Base-by-base conservation (phyloP, 257 asterid genomes). In the Solanum bulbocastanum region DNA sequence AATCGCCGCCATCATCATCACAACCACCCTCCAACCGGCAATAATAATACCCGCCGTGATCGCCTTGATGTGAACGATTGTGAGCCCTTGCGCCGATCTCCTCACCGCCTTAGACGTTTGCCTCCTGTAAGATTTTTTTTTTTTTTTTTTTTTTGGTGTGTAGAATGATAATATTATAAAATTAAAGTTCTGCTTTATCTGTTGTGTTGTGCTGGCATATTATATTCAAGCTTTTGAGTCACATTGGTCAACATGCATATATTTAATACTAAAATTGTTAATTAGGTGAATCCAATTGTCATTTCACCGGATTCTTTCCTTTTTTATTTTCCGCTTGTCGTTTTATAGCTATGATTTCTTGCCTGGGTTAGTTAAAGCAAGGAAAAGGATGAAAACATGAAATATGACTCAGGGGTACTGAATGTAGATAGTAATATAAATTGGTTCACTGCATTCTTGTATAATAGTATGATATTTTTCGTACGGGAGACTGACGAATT, bases 31-130 rank as follows among this genome's bases (percentile, higher is more conserved):
- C 90, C 81, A 87, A 30, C 84, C 85, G 86, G 90, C 86, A 79
- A 79, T 76, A 79, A 79, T 76, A 88, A 78, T 44, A 92, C 89
- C 82, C 65, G 91, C 33, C 93, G 95, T 88, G 91, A 90, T 73
- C 93, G 98, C 35, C 66, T 86, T 83, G 93, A 92, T 87, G 88
- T 90, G n/a, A 94, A 88, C 86, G 93, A 82, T 68, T 90, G 93
- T 87, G 93, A 91, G 49, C 93, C 94, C 82, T 71, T 88, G 85
- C 94, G 92, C 87, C 95, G 95, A 33, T 49, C 90, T 84, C 71
- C 83, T 62, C 91, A 88, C 71, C 94, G 87, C 44, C 88, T 36
- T 25, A 90, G 79, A 88, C 96, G 95, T 44, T 46, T 90, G 86
- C 35, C 92, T 15, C 88, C 87, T 89, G 98, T 96, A 91, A 89